Evolutionary conservation across 345 rosid species (phyloP).

Genomic region (Adansonia digitata): DNA sequence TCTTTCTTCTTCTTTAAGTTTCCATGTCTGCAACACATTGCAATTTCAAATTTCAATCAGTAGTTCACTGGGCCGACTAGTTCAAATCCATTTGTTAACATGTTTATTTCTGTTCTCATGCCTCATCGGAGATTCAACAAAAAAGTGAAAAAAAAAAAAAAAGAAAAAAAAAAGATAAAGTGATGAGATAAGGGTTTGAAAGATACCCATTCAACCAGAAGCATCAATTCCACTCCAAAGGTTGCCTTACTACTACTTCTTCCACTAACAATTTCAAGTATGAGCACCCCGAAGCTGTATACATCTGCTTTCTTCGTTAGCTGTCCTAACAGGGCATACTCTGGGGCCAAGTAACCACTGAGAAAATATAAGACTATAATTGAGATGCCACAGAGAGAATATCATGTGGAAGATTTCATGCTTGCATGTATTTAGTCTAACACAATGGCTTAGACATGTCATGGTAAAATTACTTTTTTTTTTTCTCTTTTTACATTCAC

Average conservation of each 20-base stretch:
- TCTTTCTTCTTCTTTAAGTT: constrained; percentile 61
- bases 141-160: too few species aligned
- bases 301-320: constrained; percentile 90
- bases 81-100: not conserved
- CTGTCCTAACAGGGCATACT: constrained; percentile 81
- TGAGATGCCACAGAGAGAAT: not conserved
- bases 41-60: too few species aligned
- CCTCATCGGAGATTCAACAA: too few species aligned
- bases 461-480: too few species aligned
- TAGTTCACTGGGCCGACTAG: not conserved
- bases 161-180: too few species aligned
- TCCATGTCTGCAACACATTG: constrained; percentile 71
- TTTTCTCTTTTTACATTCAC: not conserved
- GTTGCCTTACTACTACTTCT: constrained; percentile 75
- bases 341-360: constrained; percentile 98
- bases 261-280: constrained; percentile 82
- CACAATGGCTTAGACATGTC: not conserved
- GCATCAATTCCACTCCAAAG: constrained; percentile 60
- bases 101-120: too few species aligned
- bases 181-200: constrained; percentile 5
- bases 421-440: not conserved
- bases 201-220: constrained; percentile 90
- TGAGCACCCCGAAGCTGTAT: constrained; percentile 84
- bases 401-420: not conserved
- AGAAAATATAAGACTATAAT: constrained; percentile 8